A percentile compares a stretch with the other conserved stretches of the same genome.
These are phyloP conservation scores for Harringtonia lauricola DNA, from an alignment of 2,329 filamentous ascomycete species.

Conservation along the genomic window DNA sequence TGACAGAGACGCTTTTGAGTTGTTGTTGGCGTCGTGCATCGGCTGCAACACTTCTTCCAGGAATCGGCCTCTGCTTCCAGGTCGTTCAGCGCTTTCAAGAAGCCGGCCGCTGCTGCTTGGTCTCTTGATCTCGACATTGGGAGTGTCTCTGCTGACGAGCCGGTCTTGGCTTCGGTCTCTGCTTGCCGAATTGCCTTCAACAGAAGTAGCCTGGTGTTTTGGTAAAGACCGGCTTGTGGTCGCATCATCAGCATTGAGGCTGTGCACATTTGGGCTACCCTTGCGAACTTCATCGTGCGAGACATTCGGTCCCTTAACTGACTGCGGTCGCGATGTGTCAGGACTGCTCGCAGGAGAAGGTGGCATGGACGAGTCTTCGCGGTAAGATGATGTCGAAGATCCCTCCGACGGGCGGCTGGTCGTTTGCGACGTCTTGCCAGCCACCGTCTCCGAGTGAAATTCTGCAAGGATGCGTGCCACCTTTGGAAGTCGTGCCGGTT, in stretches of 20 bases:
- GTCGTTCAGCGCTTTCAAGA: slow-evolving; percentile 3
- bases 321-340: slow-evolving; percentile 31
- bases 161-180: not conserved
- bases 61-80: not conserved
- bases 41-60: not conserved
- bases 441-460: slow-evolving; percentile 4
- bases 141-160: too few species aligned
- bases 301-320: slow-evolving; percentile 21
- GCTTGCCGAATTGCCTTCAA: slow-evolving; percentile 4
- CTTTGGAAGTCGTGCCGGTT: slow-evolving; percentile 5
- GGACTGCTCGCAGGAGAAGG: slow-evolving; percentile 27
- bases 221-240: not conserved
- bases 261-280: not conserved
- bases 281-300: slow-evolving; percentile 11
- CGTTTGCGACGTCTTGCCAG: not conserved
- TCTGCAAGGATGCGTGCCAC: slow-evolving; percentile 7
- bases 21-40: too few species aligned
- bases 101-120: slow-evolving; percentile 4
- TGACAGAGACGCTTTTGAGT: too few species aligned
- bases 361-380: slow-evolving; percentile 23
- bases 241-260: not conserved
- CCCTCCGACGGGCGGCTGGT: slow-evolving; percentile 9
- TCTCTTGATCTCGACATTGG: not conserved
- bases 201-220: not conserved
- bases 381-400: slow-evolving; percentile 30